A percentile compares a stretch with the other conserved stretches of the same genome.
Evolutionary conservation across 805 yeast genomes (phyloP).

Genomic region (Lachancea fermentati): DNA sequence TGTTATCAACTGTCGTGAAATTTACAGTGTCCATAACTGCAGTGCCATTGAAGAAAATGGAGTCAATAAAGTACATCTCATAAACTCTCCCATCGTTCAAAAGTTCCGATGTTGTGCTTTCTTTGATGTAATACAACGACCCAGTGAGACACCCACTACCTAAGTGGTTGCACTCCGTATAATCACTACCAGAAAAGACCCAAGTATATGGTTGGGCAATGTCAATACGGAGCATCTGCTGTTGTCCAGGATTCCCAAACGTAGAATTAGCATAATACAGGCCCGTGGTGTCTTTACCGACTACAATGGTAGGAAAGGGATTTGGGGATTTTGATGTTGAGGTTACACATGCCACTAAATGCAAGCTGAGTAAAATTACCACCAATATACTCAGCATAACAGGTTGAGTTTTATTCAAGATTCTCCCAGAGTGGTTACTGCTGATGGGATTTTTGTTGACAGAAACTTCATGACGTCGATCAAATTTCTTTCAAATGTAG

Average conservation of each 20-base stretch:
- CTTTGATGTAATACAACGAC: conserved; percentile 13
- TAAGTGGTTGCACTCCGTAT: conserved; percentile 8
- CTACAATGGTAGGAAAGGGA: conserved; percentile 20
- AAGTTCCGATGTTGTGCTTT: conserved; percentile 16
- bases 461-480: neutral
- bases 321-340: neutral
- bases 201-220: conserved; percentile 37
- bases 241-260: conserved; percentile 32
- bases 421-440: too few species aligned
- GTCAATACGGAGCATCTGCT: conserved; percentile 31
- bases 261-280: conserved; percentile 31
- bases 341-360: neutral
- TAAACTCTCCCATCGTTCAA: conserved; percentile 10
- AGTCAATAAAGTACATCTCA: conserved; percentile 23
- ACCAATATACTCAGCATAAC: neutral
- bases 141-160: conserved; percentile 11
- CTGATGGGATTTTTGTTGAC: too few species aligned
- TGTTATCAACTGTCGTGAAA: conserved; percentile 10
- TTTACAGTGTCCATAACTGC: conserved; percentile 20
- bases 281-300: conserved; percentile 21
- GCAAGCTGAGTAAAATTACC: neutral
- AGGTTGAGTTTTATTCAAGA: neutral
- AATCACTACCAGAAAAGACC: conserved; percentile 23
- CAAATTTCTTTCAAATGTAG: neutral
- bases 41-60: conserved; percentile 20